Base-by-base conservation (phyloP, 169 alveolate species). In the Perkinsus marinus region DNA sequence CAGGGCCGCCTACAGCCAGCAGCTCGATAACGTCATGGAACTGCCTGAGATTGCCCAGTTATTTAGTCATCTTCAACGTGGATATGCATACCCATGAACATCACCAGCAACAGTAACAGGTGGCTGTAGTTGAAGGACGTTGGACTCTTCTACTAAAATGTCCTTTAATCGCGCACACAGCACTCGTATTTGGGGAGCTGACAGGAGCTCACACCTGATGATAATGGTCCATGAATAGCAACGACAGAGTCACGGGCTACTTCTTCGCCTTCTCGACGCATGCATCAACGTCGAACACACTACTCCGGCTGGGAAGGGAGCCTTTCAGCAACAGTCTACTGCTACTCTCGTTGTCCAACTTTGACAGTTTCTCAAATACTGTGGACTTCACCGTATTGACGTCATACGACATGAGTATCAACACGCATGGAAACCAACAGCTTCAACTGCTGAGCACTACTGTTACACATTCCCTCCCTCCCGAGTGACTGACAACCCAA, bases 91-190 rank as follows among this genome's bases (percentile, higher is more conserved):
- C 34, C 99, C 99, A 93, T 98, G 99, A 79, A 98, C 97, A 93
- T 98, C 99, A n/a, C 99, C 99, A 91, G 98, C 98, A 34, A 98
- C 97, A 10, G 98, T 96, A 2, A 97, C 98, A 68, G 99, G 99
- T 26, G 98, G 95, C 68, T 94, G 92, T 22, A 97, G 97, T 39
- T 95, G 95, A 43, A 94, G 95, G 89, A 97, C 97, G 93, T 97
- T 97, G 26, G 95, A 94, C 93, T 97, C 99, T 89, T 96, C 93
- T 69, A 92, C 90, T 43, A 96, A 93, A n/a, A 96, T 95, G 94
- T 96, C 98, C 90, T 95, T 96, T 36, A 97, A 96, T 68, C 96
- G 96, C 13, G 91, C 92, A 68, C 97, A 95, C 92, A 96, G 22
- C 22, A 57, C 79, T 30, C 79, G 79, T 19, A 57, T 57, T 30